phyloP scores from a whole-genome alignment of 352 stramenopile genomes.

The Phytopythium mirpurense region DNA sequence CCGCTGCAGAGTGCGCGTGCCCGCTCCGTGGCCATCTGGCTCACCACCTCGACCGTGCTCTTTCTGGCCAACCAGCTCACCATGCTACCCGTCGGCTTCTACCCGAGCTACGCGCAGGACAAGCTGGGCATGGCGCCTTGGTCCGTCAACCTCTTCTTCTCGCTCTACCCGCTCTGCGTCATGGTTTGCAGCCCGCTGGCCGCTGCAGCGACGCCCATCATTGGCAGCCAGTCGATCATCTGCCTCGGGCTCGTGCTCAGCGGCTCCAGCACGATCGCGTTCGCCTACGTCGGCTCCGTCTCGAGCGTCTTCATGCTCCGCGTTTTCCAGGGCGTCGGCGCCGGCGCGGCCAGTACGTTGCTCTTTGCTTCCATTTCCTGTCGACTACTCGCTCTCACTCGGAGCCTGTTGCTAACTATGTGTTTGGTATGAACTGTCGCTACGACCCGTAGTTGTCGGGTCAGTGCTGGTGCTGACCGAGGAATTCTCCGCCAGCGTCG shows the following conservation, averaged over 20 bases:
- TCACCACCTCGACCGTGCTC: constrained; percentile 41
- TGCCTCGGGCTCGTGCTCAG: constrained; percentile 64
- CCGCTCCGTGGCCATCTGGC: constrained; percentile 41
- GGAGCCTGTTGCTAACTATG: too few relatives aligned
- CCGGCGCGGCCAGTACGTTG: constrained; percentile 38
- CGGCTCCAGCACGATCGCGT: constrained; percentile 53
- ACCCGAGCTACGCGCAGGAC: constrained; percentile 47
- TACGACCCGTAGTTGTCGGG: constrained; percentile 54
- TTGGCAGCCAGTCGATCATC: constrained; percentile 62
- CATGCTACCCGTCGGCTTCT: constrained; percentile 72
- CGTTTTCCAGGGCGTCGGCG: constrained; percentile 53
- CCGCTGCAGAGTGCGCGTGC: constrained; percentile 37
- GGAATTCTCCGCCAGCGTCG: constrained; percentile 45
- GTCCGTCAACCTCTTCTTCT: constrained; percentile 67
- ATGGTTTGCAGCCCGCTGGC: constrained; percentile 66
- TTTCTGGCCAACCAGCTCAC: constrained; percentile 76
- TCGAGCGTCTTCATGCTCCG: constrained; percentile 40
- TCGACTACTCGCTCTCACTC: background rate
- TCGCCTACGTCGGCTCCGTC: constrained; percentile 44
- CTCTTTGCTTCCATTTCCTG: background rate
- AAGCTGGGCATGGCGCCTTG: constrained; percentile 35
- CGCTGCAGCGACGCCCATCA: constrained; percentile 27
- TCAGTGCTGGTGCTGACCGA: constrained; percentile 64
- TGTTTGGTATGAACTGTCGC: too few relatives aligned
- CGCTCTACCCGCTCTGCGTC: constrained; percentile 67